Conservation (phyloP, 1,284 basidiomycete genomes). For the Cystobasidium sp. region DNA sequence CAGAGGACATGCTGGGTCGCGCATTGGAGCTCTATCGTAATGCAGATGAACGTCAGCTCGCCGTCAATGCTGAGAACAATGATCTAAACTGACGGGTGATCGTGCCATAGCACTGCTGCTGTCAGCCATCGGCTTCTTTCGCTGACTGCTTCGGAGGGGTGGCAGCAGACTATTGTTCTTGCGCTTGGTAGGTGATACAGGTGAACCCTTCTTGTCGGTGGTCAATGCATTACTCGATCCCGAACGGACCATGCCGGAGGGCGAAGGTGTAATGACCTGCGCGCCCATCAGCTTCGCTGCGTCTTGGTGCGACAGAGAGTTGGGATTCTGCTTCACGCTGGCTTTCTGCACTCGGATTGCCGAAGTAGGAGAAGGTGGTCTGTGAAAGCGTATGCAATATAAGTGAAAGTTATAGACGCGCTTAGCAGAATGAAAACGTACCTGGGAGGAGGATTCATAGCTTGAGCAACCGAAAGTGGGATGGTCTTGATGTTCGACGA, state of each 20-base stretch:
- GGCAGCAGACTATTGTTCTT: constrained; percentile 30
- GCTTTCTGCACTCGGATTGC: constrained; percentile 89
- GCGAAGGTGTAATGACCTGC: constrained; percentile 22
- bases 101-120: constrained; percentile 3
- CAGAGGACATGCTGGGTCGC: neutral
- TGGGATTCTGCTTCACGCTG: constrained; percentile 77
- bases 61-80: neutral
- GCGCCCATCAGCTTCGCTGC: constrained; percentile 56
- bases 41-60: neutral
- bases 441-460: constrained; percentile 87
- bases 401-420: neutral
- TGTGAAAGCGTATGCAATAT: neutral
- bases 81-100: neutral
- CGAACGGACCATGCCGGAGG: constrained; percentile 23
- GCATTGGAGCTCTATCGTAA: neutral
- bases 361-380: constrained; percentile 87
- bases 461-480: constrained; percentile 88
- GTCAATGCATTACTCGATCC: constrained; percentile 5
- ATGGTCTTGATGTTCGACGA: constrained; percentile 98
- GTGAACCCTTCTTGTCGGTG: constrained; percentile 11
- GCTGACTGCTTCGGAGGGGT: constrained; percentile 28
- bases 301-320: constrained; percentile 74
- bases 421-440: neutral
- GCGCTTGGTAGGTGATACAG: constrained; percentile 16
- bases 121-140: constrained; percentile 44